phyloP scores from a whole-genome alignment of 2,329 filamentous ascomycete genomes.

The Fusarium setosum region DNA sequence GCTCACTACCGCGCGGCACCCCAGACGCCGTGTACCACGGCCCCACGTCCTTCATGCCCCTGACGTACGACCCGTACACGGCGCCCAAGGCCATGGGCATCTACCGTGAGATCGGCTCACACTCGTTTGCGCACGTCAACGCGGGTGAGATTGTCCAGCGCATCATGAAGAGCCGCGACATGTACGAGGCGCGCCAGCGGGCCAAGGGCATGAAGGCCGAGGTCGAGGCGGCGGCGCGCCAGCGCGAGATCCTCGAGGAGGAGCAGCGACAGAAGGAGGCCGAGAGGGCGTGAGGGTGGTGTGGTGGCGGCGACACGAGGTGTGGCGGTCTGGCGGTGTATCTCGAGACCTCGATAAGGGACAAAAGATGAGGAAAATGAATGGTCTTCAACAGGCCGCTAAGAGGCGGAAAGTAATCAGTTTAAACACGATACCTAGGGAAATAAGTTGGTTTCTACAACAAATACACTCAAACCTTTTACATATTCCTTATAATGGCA shows the following conservation, averaged over 20 bases:
- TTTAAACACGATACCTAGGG: slow-evolving; percentile 29
- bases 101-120: slow-evolving; percentile 80
- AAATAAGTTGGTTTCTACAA: not conserved
- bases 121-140: slow-evolving; percentile 89
- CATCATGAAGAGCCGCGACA: slow-evolving; percentile 86
- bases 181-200: slow-evolving; percentile 92
- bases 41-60: slow-evolving; percentile 89
- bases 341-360: not conserved
- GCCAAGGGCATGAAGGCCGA: slow-evolving; percentile 89
- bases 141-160: slow-evolving; percentile 91
- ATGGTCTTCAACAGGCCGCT: slow-evolving; percentile 41
- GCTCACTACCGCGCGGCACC: slow-evolving; percentile 76
- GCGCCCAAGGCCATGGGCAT: slow-evolving; percentile 86
- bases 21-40: slow-evolving; percentile 93
- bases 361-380: not conserved
- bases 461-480: not conserved
- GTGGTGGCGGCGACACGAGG: slow-evolving; percentile 6
- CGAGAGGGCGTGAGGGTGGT: slow-evolving; percentile 41
- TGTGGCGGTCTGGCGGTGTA: slow-evolving; percentile 7
- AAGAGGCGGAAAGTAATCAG: slow-evolving; percentile 27
- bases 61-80: slow-evolving; percentile 83
- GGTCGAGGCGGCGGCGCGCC: slow-evolving; percentile 74
- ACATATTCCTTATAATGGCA: slow-evolving; percentile 19
- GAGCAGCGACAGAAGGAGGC: slow-evolving; percentile 64
- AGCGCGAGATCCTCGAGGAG: slow-evolving; percentile 72